Evolutionary conservation across 371 early-diverging fungal species (phyloP).

Genomic region (Mortierella sp.): DNA sequence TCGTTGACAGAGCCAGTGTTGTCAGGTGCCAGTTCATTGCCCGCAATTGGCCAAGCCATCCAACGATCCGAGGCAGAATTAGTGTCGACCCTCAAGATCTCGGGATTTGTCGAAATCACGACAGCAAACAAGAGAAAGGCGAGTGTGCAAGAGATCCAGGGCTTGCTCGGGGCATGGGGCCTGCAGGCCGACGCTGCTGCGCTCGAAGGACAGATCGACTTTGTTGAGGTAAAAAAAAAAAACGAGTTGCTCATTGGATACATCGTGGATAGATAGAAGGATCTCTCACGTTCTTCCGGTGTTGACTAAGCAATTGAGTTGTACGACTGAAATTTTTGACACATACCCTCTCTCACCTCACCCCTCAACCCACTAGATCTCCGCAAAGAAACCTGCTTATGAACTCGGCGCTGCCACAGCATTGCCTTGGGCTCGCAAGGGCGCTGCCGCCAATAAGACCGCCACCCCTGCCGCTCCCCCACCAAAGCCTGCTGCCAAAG

Average conservation of each 20-base stretch:
- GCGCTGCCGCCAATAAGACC: conserved; percentile 13
- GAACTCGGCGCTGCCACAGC: conserved; percentile 83
- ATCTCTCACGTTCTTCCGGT: background rate
- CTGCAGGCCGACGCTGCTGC: conserved; percentile 39
- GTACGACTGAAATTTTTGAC: too few species aligned
- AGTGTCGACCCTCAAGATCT: conserved; percentile 65
- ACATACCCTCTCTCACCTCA: background rate
- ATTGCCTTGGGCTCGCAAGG: conserved; percentile 67
- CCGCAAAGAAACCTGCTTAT: conserved; percentile 86
- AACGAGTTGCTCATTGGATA: too few species aligned
- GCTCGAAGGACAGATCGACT: conserved; percentile 38
- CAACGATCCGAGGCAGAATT: conserved; percentile 60
- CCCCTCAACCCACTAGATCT: conserved; percentile 50
- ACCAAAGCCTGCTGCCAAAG: conserved; percentile 24
- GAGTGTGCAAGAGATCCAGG: conserved; percentile 59
- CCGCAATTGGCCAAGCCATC: conserved; percentile 21
- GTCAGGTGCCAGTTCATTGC: conserved; percentile 12
- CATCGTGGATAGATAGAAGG: too few species aligned
- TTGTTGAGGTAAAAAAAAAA: conserved; percentile 33
- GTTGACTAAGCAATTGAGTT: conserved; percentile 10
- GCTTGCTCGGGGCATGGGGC: conserved; percentile 42
- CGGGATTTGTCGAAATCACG: conserved; percentile 71
- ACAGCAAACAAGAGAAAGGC: conserved; percentile 33
- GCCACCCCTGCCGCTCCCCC: conserved; percentile 18
- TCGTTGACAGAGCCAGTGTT: conserved; percentile 67